Evolutionary conservation across 2,329 filamentous ascomycete genomes (phyloP).

Genomic region (Reticulascus tulasneorum): DNA sequence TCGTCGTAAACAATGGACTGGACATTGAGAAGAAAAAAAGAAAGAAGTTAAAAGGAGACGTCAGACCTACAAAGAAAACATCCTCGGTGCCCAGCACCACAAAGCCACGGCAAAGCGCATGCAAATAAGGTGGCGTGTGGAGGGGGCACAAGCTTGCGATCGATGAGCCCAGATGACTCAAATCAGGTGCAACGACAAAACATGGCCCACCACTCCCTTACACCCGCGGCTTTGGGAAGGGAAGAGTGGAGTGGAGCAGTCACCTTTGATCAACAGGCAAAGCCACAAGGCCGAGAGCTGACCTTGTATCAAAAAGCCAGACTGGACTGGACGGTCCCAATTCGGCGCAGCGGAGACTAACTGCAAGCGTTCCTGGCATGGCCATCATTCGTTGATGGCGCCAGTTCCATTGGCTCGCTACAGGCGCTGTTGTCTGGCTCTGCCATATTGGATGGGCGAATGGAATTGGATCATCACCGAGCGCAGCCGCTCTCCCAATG

Average conservation of each 20-base stretch:
- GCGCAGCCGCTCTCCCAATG: background rate
- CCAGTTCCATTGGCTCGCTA: background rate
- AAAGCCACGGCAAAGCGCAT: constrained; percentile 12
- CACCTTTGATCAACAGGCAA: constrained; percentile 1
- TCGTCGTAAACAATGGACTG: constrained; percentile 1
- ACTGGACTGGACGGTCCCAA: constrained; percentile 9
- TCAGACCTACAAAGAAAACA: constrained; percentile 10
- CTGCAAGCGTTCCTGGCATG: constrained; percentile 6
- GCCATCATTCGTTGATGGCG: constrained; percentile 1
- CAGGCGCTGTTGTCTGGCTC: background rate
- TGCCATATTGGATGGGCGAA: too few relatives aligned
- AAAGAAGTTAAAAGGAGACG: constrained; percentile 2
- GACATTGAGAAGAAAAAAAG: constrained; percentile 2
- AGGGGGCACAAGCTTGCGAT: background rate
- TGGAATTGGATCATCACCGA: too few relatives aligned
- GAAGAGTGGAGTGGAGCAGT: constrained; percentile 1
- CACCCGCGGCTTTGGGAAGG: background rate
- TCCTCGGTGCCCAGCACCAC: constrained; percentile 13
- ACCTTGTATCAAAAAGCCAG: too few relatives aligned
- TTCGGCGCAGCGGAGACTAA: constrained; percentile 15
- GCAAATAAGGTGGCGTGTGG: constrained; percentile 9
- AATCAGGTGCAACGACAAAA: background rate
- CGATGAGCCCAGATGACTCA: background rate
- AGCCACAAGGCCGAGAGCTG: constrained; percentile 13
- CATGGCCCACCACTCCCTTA: background rate